phyloP scores from a whole-genome alignment of 2,329 filamentous ascomycete species.

The Microcera coccophila region DNA sequence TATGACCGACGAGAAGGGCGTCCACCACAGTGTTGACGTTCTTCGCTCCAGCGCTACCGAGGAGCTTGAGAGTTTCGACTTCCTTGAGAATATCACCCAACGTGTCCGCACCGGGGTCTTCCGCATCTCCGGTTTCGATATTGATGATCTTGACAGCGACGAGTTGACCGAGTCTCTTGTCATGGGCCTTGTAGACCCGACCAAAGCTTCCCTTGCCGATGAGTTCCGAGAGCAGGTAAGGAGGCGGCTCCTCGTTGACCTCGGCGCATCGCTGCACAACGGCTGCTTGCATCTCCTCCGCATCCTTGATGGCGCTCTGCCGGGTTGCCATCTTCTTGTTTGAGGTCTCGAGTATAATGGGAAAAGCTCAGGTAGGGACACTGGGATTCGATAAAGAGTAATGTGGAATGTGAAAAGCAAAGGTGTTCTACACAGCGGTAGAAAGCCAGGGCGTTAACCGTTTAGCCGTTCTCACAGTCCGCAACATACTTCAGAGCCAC shows the following conservation, averaged over 20 bases:
- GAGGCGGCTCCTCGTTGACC: constrained; percentile 56
- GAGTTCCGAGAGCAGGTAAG: constrained; percentile 65
- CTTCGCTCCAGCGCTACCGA: constrained; percentile 68
- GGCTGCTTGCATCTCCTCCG: constrained; percentile 62
- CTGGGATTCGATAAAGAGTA: too few relatives aligned
- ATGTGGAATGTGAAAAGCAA: too few relatives aligned
- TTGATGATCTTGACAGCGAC: constrained; percentile 82
- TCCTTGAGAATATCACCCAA: constrained; percentile 68
- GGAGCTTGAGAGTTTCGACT: constrained; percentile 64
- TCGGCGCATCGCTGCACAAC: constrained; percentile 61
- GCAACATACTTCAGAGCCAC: too few relatives aligned
- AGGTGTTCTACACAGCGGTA: too few relatives aligned
- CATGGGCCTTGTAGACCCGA: constrained; percentile 64
- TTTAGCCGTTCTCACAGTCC: too few relatives aligned
- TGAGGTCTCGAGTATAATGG: too few relatives aligned
- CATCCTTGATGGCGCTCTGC: constrained; percentile 63
- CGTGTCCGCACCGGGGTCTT: constrained; percentile 62
- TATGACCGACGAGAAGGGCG: constrained; percentile 69
- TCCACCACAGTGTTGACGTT: constrained; percentile 83
- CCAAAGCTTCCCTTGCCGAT: constrained; percentile 74
- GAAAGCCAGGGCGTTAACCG: too few relatives aligned
- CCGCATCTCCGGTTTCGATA: constrained; percentile 70
- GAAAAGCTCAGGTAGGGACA: too few relatives aligned
- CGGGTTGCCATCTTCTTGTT: too few relatives aligned
- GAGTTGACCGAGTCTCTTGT: constrained; percentile 45